Base-by-base conservation (phyloP, 495 filamentous ascomycete species). In the Lentithecium fluviatile region DNA sequence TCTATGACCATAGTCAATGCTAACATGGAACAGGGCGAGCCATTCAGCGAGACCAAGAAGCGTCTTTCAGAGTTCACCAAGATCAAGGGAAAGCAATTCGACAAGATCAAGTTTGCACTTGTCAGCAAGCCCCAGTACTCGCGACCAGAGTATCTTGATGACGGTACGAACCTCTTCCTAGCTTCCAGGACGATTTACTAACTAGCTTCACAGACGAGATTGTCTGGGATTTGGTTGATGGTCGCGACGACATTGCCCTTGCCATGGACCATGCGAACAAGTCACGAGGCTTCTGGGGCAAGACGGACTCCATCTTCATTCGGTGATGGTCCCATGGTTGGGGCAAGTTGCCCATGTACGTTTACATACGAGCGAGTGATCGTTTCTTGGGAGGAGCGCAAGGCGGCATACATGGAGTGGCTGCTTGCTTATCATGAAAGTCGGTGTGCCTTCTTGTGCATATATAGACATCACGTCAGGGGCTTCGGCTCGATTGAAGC, bases 31-130 rank as follows among this genome's bases (percentile, higher is more conserved):
- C 58, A 94, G 86, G 89, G 86, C 34, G 94, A 98, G 70, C 74
- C 79, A 36, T 99, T 97, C 76, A 83, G 85, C 38, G 88, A 97
- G 29, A 97, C 94, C 50, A 95, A 91, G 76, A 86, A 92, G 68
- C 85, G 94, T 21, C 79, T 99, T 2, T 90, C 90, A 66, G 89
- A 89, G 70, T 83, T 94, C 48, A 95, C 89, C 2, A 91, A 91
- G 12, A 85, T 99, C 72, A 97, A 96, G 76, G 94, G 94, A 63
- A 97, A 97, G 78, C 90, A 89, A 56, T 94, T 97, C 63, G 94
- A 99, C 74, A 99, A 97, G 79, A 91, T 97, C 72, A 96, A 92
- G 74, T 97, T 99, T 77, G 89, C 91, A 5, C 75, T 96, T 45
- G 80, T 97, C 6, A 82, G 83, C 53, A 73, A 79, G 24, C 73